Percentiles rank a stretch among this genome's conserved stretches.
These are phyloP conservation scores for Conticribra weissflogii DNA, from an alignment of 108 stramenopile genomes.

Conservation along the genomic window DNA sequence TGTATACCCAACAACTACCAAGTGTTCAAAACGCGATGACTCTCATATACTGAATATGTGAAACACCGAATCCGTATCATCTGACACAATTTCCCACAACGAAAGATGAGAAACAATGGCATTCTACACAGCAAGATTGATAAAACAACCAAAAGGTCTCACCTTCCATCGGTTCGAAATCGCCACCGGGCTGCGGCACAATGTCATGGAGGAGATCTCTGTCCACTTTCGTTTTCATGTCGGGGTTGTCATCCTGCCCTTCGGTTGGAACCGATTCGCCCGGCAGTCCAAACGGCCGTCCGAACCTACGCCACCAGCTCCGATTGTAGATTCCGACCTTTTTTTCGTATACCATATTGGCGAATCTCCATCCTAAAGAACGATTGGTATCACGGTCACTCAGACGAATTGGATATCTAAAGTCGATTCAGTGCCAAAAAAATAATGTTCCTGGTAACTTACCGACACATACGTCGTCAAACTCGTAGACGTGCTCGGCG, in stretches of 20 bases:
- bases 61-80: too few relatives aligned
- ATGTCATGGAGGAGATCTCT: conserved; percentile 29
- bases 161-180: conserved; percentile 21
- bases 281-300: too few relatives aligned
- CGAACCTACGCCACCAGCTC: conserved; percentile 6
- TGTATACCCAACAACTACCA: too few relatives aligned
- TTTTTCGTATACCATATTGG: conserved; percentile 36
- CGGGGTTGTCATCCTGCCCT: not conserved
- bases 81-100: too few relatives aligned
- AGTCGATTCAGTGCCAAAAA: too few relatives aligned
- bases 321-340: not conserved
- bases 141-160: too few relatives aligned
- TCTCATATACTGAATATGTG: too few relatives aligned
- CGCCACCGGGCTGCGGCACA: conserved; percentile 30
- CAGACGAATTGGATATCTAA: too few relatives aligned
- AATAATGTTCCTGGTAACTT: not conserved
- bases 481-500: conserved; percentile 30
- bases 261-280: too few relatives aligned
- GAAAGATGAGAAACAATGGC: too few relatives aligned
- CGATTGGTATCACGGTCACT: not conserved
- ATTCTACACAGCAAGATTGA: too few relatives aligned
- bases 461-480: conserved; percentile 31
- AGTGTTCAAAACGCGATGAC: too few relatives aligned
- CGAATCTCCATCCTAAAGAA: conserved; percentile 21
- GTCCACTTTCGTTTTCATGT: conserved; percentile 21